These are phyloP conservation scores for Xylariaceae sp. DNA, from an alignment of 2,329 filamentous ascomycete species.

Conservation along the genomic window DNA sequence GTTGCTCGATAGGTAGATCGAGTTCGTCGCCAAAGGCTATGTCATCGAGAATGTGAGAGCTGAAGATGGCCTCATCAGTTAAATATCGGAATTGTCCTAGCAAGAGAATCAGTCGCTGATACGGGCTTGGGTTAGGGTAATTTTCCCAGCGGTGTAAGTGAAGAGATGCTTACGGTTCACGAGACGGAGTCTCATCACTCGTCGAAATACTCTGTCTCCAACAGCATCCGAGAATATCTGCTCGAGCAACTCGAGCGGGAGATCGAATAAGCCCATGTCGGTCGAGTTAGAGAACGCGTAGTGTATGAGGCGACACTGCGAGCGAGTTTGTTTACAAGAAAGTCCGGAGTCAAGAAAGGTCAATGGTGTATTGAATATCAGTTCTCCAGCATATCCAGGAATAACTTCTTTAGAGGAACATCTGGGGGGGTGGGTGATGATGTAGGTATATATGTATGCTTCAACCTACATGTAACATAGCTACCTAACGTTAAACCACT, in stretches of 20 bases:
- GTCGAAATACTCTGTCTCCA: conserved; percentile 18
- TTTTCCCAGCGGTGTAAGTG: too few relatives aligned
- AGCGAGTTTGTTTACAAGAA: too few relatives aligned
- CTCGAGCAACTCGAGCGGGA: conserved; percentile 18
- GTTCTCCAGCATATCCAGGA: too few relatives aligned
- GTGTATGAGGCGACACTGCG: too few relatives aligned
- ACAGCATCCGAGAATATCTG: conserved; percentile 18
- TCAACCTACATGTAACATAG: not conserved
- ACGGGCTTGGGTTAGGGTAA: not conserved
- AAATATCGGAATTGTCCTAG: conserved; percentile 17
- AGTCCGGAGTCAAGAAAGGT: too few relatives aligned
- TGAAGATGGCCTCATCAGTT: conserved; percentile 18
- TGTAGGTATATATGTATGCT: not conserved
- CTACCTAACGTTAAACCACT: too few relatives aligned
- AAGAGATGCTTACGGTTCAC: conserved; percentile 14
- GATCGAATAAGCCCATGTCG: conserved; percentile 15
- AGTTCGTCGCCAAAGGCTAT: conserved; percentile 15
- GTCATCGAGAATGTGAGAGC: conserved; percentile 16
- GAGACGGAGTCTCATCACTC: conserved; percentile 20
- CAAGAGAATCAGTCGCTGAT: conserved; percentile 5
- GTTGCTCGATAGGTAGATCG: conserved; percentile 12
- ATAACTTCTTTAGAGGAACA: too few relatives aligned
- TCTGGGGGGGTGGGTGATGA: not conserved
- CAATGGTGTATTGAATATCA: too few relatives aligned
- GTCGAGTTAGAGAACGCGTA: too few relatives aligned